A percentile compares a stretch with the other conserved stretches of the same genome.
Evolutionary conservation across 1,139 yeast genomes (phyloP).

Genomic region (Lodderomyces metapsilosis): DNA sequence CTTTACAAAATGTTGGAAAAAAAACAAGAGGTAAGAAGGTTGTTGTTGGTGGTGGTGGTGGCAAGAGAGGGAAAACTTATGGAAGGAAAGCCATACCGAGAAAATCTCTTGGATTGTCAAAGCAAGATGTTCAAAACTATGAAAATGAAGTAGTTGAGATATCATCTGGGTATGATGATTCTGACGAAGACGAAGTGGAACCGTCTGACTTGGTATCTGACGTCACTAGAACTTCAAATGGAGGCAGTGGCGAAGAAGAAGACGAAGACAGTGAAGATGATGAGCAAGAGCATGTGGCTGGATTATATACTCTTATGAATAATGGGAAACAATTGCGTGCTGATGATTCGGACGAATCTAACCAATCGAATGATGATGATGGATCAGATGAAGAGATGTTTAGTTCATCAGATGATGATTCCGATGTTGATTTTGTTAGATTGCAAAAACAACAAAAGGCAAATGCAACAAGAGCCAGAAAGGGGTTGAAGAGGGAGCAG

Average conservation of each 20-base stretch:
- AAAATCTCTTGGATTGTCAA: slow-evolving; percentile 23
- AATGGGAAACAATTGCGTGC: slow-evolving; percentile 7
- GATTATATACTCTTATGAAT: slow-evolving; percentile 23
- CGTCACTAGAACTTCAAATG: slow-evolving; percentile 2
- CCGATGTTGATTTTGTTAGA: slow-evolving; percentile 68
- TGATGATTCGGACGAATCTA: slow-evolving; percentile 19
- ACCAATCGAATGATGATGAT: slow-evolving; percentile 36
- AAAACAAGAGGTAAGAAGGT: slow-evolving; percentile 7
- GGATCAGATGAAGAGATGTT: slow-evolving; percentile 24
- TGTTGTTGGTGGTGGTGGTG: slow-evolving; percentile 9
- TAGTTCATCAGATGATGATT: slow-evolving; percentile 56
- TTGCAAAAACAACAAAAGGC: slow-evolving; percentile 67
- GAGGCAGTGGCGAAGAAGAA: slow-evolving; percentile 19
- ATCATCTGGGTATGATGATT: slow-evolving; percentile 6
- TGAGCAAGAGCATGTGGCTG: slow-evolving; percentile 17
- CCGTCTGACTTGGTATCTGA: neutral
- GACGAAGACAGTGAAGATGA: slow-evolving; percentile 27
- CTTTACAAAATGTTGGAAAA: neutral
- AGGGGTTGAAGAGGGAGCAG: slow-evolving; percentile 17
- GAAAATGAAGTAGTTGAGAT: slow-evolving; percentile 8
- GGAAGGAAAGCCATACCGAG: slow-evolving; percentile 26
- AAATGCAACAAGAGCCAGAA: slow-evolving; percentile 48
- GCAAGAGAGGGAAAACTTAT: slow-evolving; percentile 9
- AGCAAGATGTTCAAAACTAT: slow-evolving; percentile 20
- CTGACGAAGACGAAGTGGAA: slow-evolving; percentile 7